A percentile compares a stretch with the other conserved stretches of the same genome.
These are phyloP conservation scores for Aegilops umbellulata DNA, from an alignment of 176 grass and related monocot species.

Conservation along the genomic window DNA sequence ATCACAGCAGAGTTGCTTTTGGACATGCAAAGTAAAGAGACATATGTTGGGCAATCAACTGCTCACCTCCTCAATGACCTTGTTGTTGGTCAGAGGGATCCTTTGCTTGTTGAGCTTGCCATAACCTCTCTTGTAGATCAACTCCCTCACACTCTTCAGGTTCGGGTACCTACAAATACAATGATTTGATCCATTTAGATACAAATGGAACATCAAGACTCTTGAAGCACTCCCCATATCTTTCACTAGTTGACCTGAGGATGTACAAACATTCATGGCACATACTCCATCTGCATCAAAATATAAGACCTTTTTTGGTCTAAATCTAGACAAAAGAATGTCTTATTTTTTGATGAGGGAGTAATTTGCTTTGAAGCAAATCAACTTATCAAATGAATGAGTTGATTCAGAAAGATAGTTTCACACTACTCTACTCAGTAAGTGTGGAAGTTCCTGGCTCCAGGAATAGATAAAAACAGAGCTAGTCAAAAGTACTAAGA, in stretches of 20 bases:
- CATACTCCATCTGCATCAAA: too few relatives aligned
- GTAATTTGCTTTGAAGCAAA: background rate
- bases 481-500: background rate
- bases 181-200: background rate
- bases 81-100: slow-evolving; percentile 64
- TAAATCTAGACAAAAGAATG: too few relatives aligned
- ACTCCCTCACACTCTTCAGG: slow-evolving; percentile 73
- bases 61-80: slow-evolving; percentile 56
- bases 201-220: background rate
- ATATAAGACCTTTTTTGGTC: too few relatives aligned
- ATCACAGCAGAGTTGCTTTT: background rate
- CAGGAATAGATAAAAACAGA: background rate
- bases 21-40: background rate
- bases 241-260: background rate
- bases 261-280: background rate
- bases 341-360: too few relatives aligned
- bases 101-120: slow-evolving; percentile 86
- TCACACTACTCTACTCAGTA: background rate
- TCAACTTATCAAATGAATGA: background rate
- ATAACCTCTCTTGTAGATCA: slow-evolving; percentile 85
- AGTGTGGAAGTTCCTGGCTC: background rate
- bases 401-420: background rate
- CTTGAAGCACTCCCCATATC: background rate
- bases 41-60: too few relatives aligned
- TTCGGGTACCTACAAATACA: slow-evolving; percentile 51